Conservation (phyloP, 2,329 filamentous ascomycete genomes). For the Alternaria longipes region DNA sequence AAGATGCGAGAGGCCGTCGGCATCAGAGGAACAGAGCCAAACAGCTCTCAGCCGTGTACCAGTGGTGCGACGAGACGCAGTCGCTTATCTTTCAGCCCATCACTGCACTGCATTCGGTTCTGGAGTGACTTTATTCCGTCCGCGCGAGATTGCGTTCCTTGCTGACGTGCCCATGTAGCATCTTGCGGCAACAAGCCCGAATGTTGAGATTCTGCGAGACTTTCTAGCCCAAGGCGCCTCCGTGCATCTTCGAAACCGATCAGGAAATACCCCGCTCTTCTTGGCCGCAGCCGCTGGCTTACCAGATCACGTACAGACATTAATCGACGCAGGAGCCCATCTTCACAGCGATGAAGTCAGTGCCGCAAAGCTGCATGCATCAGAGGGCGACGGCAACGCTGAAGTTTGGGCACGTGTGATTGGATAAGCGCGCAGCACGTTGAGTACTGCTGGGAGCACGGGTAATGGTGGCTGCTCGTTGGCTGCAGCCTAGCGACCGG, state of each 20-base stretch:
- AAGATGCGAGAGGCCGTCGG: constrained; percentile 39
- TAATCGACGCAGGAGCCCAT: constrained; percentile 67
- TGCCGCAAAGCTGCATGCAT: constrained; percentile 59
- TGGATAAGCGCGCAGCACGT: constrained; percentile 34
- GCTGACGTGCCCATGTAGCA: constrained; percentile 56
- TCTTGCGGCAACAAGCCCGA: constrained; percentile 65
- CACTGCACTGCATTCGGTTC: constrained; percentile 22
- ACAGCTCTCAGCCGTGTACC: constrained; percentile 29
- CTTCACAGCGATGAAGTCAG: constrained; percentile 65
- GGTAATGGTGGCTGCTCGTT: constrained; percentile 39
- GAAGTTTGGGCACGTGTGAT: constrained; percentile 46
- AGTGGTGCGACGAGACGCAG: constrained; percentile 35
- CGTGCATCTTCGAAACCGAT: constrained; percentile 67
- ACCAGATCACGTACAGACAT: constrained; percentile 62
- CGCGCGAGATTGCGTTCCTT: constrained; percentile 40
- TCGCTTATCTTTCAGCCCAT: constrained; percentile 43
- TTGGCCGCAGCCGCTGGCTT: constrained; percentile 66
- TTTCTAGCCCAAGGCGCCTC: constrained; percentile 66
- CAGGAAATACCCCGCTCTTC: constrained; percentile 67
- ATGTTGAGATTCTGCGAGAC: constrained; percentile 64
- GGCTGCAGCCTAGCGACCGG: constrained; percentile 29
- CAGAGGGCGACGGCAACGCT: constrained; percentile 45
- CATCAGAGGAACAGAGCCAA: constrained; percentile 31
- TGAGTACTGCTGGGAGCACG: constrained; percentile 31
- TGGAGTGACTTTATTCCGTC: constrained; percentile 38